These are phyloP conservation scores for Allomyces macrogynus DNA, from an alignment of 192 early-diverging fungal genomes.

Conservation along the genomic window DNA sequence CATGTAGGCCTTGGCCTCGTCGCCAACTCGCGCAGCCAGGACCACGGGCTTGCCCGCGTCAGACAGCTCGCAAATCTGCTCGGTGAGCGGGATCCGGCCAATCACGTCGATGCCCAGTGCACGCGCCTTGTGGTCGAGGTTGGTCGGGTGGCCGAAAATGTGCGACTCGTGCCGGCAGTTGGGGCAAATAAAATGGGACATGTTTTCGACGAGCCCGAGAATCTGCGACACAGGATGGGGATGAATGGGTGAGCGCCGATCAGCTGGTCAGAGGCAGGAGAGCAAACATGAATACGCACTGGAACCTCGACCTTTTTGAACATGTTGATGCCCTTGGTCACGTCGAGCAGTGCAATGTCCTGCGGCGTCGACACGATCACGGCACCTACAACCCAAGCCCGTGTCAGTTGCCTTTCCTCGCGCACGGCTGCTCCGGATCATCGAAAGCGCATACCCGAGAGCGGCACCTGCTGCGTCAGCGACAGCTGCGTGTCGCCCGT, in stretches of 20 bases:
- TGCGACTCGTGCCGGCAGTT: slow-evolving; percentile 56
- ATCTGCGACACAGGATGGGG: slow-evolving; percentile 26
- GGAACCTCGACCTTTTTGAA: slow-evolving; percentile 64
- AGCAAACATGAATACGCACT: slow-evolving; percentile 20
- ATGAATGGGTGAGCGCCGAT: neutral
- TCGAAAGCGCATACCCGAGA: slow-evolving; percentile 23
- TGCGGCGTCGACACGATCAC: slow-evolving; percentile 82
- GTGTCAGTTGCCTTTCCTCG: neutral
- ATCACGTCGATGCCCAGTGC: slow-evolving; percentile 45
- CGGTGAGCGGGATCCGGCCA: slow-evolving; percentile 57
- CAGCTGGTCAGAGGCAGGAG: neutral
- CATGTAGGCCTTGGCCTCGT: no score
- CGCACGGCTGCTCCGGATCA: no score
- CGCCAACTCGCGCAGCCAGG: slow-evolving; percentile 21
- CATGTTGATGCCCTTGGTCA: slow-evolving; percentile 57
- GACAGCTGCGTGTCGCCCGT: slow-evolving; percentile 80
- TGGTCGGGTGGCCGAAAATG: slow-evolving; percentile 51
- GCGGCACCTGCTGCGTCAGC: slow-evolving; percentile 51
- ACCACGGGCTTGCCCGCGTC: slow-evolving; percentile 59
- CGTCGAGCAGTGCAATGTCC: slow-evolving; percentile 68
- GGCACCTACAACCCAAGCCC: slow-evolving; percentile 23
- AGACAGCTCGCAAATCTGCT: slow-evolving; percentile 43
- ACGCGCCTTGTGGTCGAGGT: slow-evolving; percentile 31
- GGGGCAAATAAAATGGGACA: slow-evolving; percentile 60
- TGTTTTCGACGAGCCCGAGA: slow-evolving; percentile 72